A percentile compares a stretch with the other conserved stretches of the same genome.
Evolutionary conservation across 2,329 filamentous ascomycete species (phyloP).

Genomic region (Elsinoe ampelina): DNA sequence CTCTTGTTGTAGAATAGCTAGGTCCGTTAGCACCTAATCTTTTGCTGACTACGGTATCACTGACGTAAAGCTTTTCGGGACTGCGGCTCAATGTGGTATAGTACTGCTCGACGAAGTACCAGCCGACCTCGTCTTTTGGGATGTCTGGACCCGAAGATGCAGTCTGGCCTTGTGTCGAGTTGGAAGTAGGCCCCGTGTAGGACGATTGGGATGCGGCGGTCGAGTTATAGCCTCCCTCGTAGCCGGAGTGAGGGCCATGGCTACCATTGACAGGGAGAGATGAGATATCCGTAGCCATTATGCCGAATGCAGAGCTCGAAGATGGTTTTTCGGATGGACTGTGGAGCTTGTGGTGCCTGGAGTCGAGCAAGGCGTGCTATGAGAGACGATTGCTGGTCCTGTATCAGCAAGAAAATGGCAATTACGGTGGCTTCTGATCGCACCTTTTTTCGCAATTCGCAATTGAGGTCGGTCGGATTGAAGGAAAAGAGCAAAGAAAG

Average conservation of each 20-base stretch:
- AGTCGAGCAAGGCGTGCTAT: background rate
- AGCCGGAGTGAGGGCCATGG: conserved; percentile 35
- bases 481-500: background rate
- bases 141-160: conserved; percentile 33
- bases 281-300: conserved; percentile 33
- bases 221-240: conserved; percentile 29
- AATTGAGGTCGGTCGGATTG: background rate
- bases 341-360: background rate
- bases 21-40: background rate
- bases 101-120: conserved; percentile 99
- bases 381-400: background rate
- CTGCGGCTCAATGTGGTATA: conserved; percentile 94
- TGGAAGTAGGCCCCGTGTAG: conserved; percentile 21
- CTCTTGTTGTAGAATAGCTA: conserved; percentile 90
- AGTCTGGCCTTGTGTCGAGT: conserved; percentile 17
- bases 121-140: conserved; percentile 89
- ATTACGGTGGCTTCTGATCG: no score
- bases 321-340: background rate
- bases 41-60: conserved; percentile 18
- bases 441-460: background rate
- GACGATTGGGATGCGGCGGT: conserved; percentile 22
- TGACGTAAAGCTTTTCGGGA: conserved; percentile 77
- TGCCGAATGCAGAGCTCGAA: background rate
- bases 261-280: conserved; percentile 40
- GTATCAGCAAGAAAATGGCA: background rate